A percentile compares a stretch with the other conserved stretches of the same genome.
Conservation (phyloP, 2,329 filamentous ascomycete genomes). For the Beauveria australis region DNA sequence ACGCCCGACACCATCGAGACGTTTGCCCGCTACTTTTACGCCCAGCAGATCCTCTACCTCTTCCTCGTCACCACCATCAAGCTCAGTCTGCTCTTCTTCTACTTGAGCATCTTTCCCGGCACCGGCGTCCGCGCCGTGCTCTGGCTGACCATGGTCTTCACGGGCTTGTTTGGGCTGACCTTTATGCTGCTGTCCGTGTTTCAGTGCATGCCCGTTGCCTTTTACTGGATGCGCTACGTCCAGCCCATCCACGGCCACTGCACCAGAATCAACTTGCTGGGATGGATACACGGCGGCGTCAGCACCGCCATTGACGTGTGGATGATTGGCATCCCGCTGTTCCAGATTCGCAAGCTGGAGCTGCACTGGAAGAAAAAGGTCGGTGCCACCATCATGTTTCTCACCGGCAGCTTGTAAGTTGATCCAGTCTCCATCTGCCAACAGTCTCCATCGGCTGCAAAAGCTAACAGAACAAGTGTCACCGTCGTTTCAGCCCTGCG, state of each 20-base stretch:
- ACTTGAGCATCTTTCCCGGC: constrained; percentile 44
- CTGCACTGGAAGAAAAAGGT: constrained; percentile 41
- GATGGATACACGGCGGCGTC: constrained; percentile 42
- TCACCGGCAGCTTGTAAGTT: constrained; percentile 36
- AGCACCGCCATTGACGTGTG: constrained; percentile 45
- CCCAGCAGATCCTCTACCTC: constrained; percentile 39
- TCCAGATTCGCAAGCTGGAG: constrained; percentile 33
- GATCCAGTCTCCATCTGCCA: background rate
- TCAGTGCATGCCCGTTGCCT: constrained; percentile 42
- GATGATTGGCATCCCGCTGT: constrained; percentile 44
- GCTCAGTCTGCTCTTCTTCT: constrained; percentile 46
- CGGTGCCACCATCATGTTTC: constrained; percentile 41
- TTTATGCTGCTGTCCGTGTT: constrained; percentile 40
- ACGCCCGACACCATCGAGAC: constrained; percentile 30
- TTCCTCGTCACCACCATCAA: constrained; percentile 37
- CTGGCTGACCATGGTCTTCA: constrained; percentile 33
- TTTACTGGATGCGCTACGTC: constrained; percentile 46
- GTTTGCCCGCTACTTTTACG: constrained; percentile 36
- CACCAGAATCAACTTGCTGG: constrained; percentile 38
- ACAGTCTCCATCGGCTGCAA: background rate
- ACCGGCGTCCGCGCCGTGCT: constrained; percentile 29
- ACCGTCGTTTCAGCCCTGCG: constrained; percentile 17
- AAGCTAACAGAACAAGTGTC: constrained; percentile 12
- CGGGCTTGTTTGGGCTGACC: constrained; percentile 28
- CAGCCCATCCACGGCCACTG: constrained; percentile 37